Percentiles rank a stretch among this genome's conserved stretches.
Evolutionary conservation across 441 rosid genomes (phyloP).

Genomic region (Raphanus hybrid): DNA sequence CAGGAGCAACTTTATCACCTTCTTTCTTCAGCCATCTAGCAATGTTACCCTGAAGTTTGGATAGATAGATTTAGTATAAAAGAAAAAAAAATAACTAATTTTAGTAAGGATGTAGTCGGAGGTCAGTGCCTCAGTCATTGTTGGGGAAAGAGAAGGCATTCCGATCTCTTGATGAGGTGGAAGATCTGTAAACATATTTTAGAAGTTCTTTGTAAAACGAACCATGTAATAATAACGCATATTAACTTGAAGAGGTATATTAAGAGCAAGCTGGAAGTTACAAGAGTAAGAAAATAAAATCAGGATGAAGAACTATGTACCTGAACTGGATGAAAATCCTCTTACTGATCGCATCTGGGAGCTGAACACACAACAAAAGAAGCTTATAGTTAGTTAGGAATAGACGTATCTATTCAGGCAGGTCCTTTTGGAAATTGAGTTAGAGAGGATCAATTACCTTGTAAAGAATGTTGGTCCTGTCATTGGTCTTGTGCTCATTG

Average conservation of each 20-base stretch:
- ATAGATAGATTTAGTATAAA: constrained; percentile 35
- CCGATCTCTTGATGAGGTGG: constrained; percentile 98
- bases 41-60: constrained; percentile 78
- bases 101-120: constrained; percentile 16
- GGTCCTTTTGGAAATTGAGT: neutral
- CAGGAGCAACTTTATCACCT: constrained; percentile 88
- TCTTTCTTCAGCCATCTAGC: constrained; percentile 99
- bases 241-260: neutral
- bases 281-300: neutral
- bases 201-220: constrained; percentile 29
- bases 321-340: constrained; percentile 84
- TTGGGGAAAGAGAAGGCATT: constrained; percentile 99
- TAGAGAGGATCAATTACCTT: constrained; percentile 44
- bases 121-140: constrained; percentile 88
- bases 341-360: constrained; percentile 55
- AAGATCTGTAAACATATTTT: constrained; percentile 63
- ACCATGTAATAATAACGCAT: constrained; percentile 20
- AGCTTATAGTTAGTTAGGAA: constrained; percentile 20
- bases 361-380: constrained; percentile 48
- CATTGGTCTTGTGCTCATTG: constrained; percentile 43
- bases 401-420: constrained; percentile 11
- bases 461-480: constrained; percentile 40
- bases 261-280: constrained; percentile 17
- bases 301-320: constrained; percentile 41
- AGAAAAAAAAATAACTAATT: neutral